Conservation (phyloP, 768 basidiomycete species). For the Mycena kentingensis region DNA sequence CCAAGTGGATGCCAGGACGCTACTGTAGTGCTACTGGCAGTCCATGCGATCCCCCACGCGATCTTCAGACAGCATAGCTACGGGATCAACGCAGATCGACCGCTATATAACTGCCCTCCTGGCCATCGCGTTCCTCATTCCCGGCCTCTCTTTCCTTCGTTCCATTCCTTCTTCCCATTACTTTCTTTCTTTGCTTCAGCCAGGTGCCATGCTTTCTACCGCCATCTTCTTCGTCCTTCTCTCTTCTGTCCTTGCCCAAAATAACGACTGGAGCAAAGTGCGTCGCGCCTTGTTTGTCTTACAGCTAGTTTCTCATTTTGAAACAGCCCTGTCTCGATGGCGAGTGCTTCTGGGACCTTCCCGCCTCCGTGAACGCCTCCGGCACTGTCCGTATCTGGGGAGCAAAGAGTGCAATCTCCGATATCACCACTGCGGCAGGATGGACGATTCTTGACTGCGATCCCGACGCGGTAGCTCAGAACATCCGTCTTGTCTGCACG, state of each 20-base stretch:
- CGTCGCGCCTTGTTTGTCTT: neutral
- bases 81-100: no score
- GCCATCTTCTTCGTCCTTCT: constrained; percentile 14
- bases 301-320: neutral
- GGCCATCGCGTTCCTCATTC: neutral
- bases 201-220: constrained; percentile 20
- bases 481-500: constrained; percentile 18
- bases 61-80: no score
- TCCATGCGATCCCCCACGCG: no score
- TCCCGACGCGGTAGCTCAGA: neutral
- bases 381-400: neutral
- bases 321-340: constrained; percentile 15
- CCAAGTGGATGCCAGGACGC: no score
- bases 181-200: constrained; percentile 12
- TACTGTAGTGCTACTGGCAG: no score
- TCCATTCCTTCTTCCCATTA: neutral
- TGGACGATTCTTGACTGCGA: constrained; percentile 3
- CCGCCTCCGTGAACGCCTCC: constrained; percentile 1
- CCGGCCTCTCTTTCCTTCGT: neutral
- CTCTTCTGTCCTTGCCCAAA: constrained; percentile 20
- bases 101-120: no score
- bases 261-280: constrained; percentile 21
- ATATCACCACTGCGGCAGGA: neutral
- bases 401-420: neutral
- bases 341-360: constrained; percentile 19